Percentiles rank a stretch among this genome's conserved stretches.
These are phyloP conservation scores for Lonicera japonica DNA, from an alignment of 129 eudicot genomes.

Conservation along the genomic window DNA sequence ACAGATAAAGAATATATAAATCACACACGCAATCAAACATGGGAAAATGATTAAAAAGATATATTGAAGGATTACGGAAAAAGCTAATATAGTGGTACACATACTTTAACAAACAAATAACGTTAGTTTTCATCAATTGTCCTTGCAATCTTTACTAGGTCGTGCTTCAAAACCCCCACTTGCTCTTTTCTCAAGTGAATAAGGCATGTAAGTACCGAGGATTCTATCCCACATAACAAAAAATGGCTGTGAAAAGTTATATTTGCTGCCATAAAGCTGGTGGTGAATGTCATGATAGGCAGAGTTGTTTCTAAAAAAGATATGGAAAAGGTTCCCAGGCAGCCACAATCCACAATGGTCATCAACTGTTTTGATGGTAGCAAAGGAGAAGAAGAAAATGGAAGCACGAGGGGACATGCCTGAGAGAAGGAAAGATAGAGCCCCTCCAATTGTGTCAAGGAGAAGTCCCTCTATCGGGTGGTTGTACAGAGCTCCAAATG, in stretches of 20 bases:
- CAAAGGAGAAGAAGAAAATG: constrained; percentile 93
- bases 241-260: constrained; percentile 88
- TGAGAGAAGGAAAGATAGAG: constrained; percentile 67
- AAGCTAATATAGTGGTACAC: constrained; percentile 29
- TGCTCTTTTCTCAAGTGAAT: constrained; percentile 55
- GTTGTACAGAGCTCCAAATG: constrained; percentile 88
- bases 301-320: constrained; percentile 67
- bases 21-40: constrained; percentile 15
- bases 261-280: constrained; percentile 83
- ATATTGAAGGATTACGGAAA: background rate
- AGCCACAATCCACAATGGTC: constrained; percentile 93
- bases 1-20: constrained; percentile 17
- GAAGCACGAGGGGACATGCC: constrained; percentile 95
- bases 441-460: constrained; percentile 85
- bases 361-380: constrained; percentile 85
- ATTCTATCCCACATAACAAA: constrained; percentile 82
- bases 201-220: constrained; percentile 84
- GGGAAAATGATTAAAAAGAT: constrained; percentile 11
- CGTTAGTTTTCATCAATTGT: constrained; percentile 21
- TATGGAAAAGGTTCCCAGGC: constrained; percentile 85
- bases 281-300: constrained; percentile 96
- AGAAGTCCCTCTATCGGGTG: constrained; percentile 88
- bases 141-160: constrained; percentile 67
- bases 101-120: constrained; percentile 12
- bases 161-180: constrained; percentile 83